Conservation (phyloP, 2,329 filamentous ascomycete species). For the Botrytis medusae region DNA sequence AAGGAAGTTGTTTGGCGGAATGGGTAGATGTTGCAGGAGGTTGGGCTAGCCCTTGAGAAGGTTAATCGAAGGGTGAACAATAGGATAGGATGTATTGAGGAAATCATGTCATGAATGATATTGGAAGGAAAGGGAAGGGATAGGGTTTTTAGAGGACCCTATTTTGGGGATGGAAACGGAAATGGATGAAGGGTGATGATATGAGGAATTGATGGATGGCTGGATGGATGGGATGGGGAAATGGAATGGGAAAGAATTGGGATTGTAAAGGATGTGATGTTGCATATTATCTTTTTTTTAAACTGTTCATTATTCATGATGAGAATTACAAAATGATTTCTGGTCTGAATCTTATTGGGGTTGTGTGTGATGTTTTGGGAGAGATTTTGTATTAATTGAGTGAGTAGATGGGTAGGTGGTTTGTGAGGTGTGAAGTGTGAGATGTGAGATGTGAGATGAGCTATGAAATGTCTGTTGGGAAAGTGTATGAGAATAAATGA, state of each 20-base stretch:
- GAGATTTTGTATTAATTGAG: background rate
- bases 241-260: background rate
- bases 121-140: slow-evolving; percentile 6
- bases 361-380: background rate
- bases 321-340: slow-evolving; percentile 4
- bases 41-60: slow-evolving; percentile 59
- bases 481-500: too few species aligned
- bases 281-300: slow-evolving; percentile 24
- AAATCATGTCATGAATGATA: background rate
- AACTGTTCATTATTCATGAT: slow-evolving; percentile 21
- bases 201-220: slow-evolving; percentile 3
- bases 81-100: slow-evolving; percentile 13
- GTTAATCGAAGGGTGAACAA: slow-evolving; percentile 7
- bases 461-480: too few species aligned
- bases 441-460: too few species aligned
- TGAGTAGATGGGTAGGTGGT: too few species aligned
- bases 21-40: slow-evolving; percentile 98
- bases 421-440: background rate
- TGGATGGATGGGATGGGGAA: background rate
- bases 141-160: background rate
- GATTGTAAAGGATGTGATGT: slow-evolving; percentile 23
- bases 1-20: slow-evolving; percentile 89
- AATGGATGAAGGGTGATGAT: background rate
- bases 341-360: background rate
- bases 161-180: background rate